Evolutionary conservation across 2,329 filamentous ascomycete genomes (phyloP).

Genomic region (Penicillium sp.): DNA sequence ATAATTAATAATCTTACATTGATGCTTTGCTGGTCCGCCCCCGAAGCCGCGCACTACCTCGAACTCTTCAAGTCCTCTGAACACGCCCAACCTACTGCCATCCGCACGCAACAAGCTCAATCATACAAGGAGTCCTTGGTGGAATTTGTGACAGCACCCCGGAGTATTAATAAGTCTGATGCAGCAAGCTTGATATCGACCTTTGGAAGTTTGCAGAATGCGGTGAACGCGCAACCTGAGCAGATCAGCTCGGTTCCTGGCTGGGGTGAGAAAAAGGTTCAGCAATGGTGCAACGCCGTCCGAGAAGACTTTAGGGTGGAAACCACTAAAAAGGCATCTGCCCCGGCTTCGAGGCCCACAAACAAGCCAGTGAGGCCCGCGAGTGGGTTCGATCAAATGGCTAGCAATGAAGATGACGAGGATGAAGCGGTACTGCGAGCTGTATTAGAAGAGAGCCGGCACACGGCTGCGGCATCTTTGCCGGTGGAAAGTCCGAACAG

Average conservation of each 20-base stretch:
- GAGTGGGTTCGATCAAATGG: constrained; percentile 10
- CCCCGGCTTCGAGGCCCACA: constrained; percentile 29
- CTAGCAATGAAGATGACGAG: constrained; percentile 51
- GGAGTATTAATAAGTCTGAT: constrained; percentile 92
- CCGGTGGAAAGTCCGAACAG: background rate
- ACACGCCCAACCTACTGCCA: constrained; percentile 77
- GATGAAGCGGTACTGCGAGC: constrained; percentile 38
- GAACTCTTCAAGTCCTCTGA: constrained; percentile 96
- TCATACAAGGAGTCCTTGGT: constrained; percentile 84
- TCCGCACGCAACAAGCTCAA: constrained; percentile 80
- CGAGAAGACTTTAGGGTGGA: constrained; percentile 81
- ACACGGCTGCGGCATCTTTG: constrained; percentile 20
- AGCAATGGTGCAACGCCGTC: constrained; percentile 78
- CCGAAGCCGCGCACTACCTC: constrained; percentile 89
- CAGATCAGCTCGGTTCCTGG: constrained; percentile 82
- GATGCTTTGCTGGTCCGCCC: constrained; percentile 90
- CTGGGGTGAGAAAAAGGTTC: constrained; percentile 95
- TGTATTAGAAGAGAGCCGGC: constrained; percentile 28
- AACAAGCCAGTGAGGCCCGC: constrained; percentile 27
- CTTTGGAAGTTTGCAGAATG: constrained; percentile 85
- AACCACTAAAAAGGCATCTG: constrained; percentile 64
- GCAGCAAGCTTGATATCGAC: constrained; percentile 86
- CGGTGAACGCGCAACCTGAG: constrained; percentile 84
- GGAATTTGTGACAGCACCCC: constrained; percentile 88
- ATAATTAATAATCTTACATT: constrained; percentile 91